A percentile compares a stretch with the other conserved stretches of the same genome.
These are phyloP conservation scores for Musa itinerans DNA, from an alignment of 176 grass and related monocot species.

Conservation along the genomic window DNA sequence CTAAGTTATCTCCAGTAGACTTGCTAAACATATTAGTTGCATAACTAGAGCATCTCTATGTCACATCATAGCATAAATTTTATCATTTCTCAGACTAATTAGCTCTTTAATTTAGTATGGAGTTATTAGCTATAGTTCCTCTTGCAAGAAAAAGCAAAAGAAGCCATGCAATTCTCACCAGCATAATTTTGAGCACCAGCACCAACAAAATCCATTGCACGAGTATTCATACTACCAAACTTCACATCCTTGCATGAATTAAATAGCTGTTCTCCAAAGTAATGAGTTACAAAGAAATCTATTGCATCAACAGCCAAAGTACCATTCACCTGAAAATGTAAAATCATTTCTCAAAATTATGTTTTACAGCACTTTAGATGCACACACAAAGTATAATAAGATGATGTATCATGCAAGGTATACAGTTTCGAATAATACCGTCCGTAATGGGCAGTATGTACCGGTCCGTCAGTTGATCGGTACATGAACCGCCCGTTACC, in stretches of 20 bases:
- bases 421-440: too few relatives aligned
- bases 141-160: not conserved
- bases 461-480: too few relatives aligned
- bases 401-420: too few relatives aligned
- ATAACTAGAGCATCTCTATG: not conserved
- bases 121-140: not conserved
- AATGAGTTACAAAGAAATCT: conserved; percentile 69
- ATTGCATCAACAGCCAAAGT: conserved; percentile 59
- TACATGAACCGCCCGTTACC: too few relatives aligned
- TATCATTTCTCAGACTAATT: not conserved
- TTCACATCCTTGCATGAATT: conserved; percentile 99
- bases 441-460: too few relatives aligned
- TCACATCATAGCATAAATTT: not conserved
- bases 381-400: not conserved
- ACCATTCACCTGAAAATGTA: conserved; percentile 60
- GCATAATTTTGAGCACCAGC: conserved; percentile 67
- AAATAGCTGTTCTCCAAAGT: conserved; percentile 65
- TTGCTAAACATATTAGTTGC: not conserved
- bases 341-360: conserved; percentile 15
- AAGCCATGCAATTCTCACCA: conserved; percentile 34
- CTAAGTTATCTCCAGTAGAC: not conserved
- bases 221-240: conserved; percentile 88
- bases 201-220: conserved; percentile 95
- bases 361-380: conserved; percentile 7
- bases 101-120: not conserved